A percentile compares a stretch with the other conserved stretches of the same genome.
Evolutionary conservation across 2,329 filamentous ascomycete genomes (phyloP).

Genomic region (Metarhizium rileyi): DNA sequence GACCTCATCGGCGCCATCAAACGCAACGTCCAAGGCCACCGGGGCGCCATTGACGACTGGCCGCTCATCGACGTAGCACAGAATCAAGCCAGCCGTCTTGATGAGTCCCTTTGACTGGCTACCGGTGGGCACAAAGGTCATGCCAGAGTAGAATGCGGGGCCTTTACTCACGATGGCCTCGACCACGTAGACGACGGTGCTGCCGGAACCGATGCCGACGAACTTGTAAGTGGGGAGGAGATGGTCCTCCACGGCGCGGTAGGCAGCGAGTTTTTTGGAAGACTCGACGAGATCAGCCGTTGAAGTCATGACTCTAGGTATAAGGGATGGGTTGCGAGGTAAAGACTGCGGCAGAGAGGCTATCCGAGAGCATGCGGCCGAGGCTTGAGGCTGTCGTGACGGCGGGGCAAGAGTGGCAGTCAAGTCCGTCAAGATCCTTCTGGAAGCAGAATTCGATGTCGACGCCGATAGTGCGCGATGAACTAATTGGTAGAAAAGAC

Average conservation of each 20-base stretch:
- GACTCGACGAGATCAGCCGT: slow-evolving; percentile 45
- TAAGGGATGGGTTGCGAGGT: neutral
- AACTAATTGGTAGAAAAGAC: too few species aligned
- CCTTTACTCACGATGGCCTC: slow-evolving; percentile 63
- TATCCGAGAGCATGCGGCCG: neutral
- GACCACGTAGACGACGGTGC: slow-evolving; percentile 76
- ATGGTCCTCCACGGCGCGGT: slow-evolving; percentile 63
- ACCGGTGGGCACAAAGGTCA: slow-evolving; percentile 87
- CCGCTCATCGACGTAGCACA: slow-evolving; percentile 54
- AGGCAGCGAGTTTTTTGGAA: slow-evolving; percentile 67
- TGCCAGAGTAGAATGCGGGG: slow-evolving; percentile 42
- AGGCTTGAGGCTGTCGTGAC: neutral
- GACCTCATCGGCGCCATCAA: slow-evolving; percentile 95
- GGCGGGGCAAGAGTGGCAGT: neutral
- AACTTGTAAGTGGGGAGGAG: slow-evolving; percentile 52
- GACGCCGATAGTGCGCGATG: neutral
- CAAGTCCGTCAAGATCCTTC: neutral
- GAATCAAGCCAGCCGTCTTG: slow-evolving; percentile 38
- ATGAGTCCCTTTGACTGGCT: slow-evolving; percentile 87
- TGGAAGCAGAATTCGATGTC: neutral
- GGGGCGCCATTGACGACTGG: slow-evolving; percentile 35
- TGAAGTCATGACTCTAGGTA: slow-evolving; percentile 25
- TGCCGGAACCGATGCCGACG: slow-evolving; percentile 73
- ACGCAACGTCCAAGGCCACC: slow-evolving; percentile 71
- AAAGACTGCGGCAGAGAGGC: neutral